Base-by-base conservation (phyloP, 306 rosid genomes). In the Acacia acuminata region DNA sequence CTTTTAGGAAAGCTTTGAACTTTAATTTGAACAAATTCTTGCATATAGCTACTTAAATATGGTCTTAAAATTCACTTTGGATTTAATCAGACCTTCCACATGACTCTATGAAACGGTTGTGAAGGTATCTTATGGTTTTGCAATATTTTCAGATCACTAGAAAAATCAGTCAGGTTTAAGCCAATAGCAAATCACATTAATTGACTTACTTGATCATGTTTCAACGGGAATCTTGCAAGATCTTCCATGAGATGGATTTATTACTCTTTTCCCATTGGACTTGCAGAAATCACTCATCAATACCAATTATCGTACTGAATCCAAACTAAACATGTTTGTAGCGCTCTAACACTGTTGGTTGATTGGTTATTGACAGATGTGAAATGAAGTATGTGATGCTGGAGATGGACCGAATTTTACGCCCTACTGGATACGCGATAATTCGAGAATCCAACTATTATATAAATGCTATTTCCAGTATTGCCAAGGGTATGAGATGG, bases 391-490 rank as follows among this genome's bases (percentile, higher is more conserved):
- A 79, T 74, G 92, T 94, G 83, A 85, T 96, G 76, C 79, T 96
- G 83, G 99, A 96, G 86, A 96, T 96, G 99, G 99, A 96, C 90
- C 82, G 99, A 60, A 89, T 96, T 74, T 83, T 96, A 42, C 87
- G 99, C 40, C 98, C 99, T 13, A 87, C 78, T 3, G 98, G 98
- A 16, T 86, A 90, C 13, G 93, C 89, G 14, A 84, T 96, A 63
- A 87, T 96, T 45, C 85, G 99, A 50, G 99, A 96, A 82, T 89
- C 97, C 2, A 87, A 86, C 84, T 91, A 94, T 86, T 96, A 87
- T 22, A 93, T 81, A 34, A 97, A 96, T 70, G 94, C 97, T 48
- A 75, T 96, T 65, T 88, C 94, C 5, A 58, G 88, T 14, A 77
- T 92, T 69, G 94, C 94, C 22, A 91, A 94, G 83, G 94, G 89